Evolutionary conservation across 2,329 filamentous ascomycete genomes (phyloP).

Genomic region (Cercospora brassicicola): DNA sequence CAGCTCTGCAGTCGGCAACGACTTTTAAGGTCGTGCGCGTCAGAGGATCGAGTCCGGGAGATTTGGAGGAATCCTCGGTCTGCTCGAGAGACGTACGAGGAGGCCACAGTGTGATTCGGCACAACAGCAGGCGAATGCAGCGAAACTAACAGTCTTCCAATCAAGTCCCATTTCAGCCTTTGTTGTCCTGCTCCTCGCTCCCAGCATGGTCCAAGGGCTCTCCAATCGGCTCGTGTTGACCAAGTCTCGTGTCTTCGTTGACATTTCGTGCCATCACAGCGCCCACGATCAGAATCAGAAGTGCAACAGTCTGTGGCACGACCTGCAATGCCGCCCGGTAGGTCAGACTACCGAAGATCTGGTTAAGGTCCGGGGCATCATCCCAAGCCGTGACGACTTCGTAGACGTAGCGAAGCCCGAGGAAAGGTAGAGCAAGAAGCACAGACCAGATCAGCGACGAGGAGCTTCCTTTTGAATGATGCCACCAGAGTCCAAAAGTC

Average conservation of each 20-base stretch:
- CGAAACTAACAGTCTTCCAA: too few relatives aligned
- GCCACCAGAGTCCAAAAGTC: conserved; percentile 2
- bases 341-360: conserved; percentile 8
- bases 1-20: too few relatives aligned
- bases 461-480: conserved; percentile 9
- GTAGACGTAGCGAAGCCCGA: conserved; percentile 12
- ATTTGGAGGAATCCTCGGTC: too few relatives aligned
- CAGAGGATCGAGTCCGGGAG: too few relatives aligned
- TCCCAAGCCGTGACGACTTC: conserved; percentile 11
- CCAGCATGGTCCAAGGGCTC: not conserved
- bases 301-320: conserved; percentile 6
- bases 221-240: not conserved
- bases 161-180: not conserved
- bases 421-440: conserved; percentile 8
- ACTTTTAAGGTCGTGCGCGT: too few relatives aligned
- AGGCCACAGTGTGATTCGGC: not conserved
- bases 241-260: not conserved
- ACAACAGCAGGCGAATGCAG: not conserved
- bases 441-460: conserved; percentile 13
- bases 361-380: conserved; percentile 3
- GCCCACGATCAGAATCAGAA: conserved; percentile 12
- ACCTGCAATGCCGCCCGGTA: conserved; percentile 8
- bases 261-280: conserved; percentile 12
- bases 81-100: too few relatives aligned
- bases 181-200: not conserved